Conservation (phyloP, 768 basidiomycete genomes). For the Podaxis sp. region DNA sequence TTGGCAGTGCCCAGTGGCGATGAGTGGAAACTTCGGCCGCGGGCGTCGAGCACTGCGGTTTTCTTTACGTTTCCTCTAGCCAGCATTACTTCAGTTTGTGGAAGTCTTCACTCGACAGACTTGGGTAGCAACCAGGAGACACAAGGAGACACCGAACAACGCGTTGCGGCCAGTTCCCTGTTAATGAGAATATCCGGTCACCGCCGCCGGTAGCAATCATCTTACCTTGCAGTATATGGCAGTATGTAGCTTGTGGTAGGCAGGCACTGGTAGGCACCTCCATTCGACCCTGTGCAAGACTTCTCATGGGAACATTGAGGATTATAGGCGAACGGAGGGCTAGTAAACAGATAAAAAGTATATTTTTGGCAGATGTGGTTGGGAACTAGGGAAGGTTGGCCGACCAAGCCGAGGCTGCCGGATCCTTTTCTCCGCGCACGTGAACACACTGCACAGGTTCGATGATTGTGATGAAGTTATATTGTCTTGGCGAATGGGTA, state of each 20-base stretch:
- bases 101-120: too few species aligned
- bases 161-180: background rate
- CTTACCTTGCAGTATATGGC: background rate
- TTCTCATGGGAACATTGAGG: background rate
- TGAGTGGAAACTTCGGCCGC: too few species aligned
- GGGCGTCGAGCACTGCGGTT: too few species aligned
- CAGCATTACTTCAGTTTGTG: too few species aligned
- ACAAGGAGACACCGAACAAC: too few species aligned
- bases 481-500: background rate
- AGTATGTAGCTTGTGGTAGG: too few species aligned
- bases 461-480: background rate
- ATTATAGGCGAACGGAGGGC: too few species aligned
- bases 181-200: background rate
- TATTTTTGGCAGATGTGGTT: background rate
- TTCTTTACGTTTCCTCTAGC: too few species aligned
- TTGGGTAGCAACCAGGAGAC: too few species aligned
- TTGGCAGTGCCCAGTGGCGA: too few species aligned
- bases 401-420: background rate
- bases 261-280: too few species aligned
- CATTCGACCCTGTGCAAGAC: background rate
- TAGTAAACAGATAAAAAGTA: background rate
- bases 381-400: background rate
- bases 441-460: background rate
- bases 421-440: background rate
- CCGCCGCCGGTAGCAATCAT: background rate